Base-by-base conservation (phyloP, 2,329 filamentous ascomycete genomes). In the Proliferodiscus dingleyae region DNA sequence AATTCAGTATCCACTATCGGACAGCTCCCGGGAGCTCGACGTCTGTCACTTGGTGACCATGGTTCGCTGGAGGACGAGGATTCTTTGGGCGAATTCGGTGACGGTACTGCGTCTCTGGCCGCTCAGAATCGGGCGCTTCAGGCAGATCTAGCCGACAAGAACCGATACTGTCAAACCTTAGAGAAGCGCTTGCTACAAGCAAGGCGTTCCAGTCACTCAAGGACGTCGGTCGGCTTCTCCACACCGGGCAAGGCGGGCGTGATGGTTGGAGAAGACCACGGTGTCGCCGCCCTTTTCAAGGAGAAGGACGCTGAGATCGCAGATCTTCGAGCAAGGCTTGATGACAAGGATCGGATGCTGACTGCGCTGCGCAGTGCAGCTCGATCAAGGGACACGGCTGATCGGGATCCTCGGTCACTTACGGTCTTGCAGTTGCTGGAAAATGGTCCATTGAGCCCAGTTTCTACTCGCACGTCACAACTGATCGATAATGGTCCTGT, bases 271-370 rank as follows among this genome's bases (percentile, higher is more conserved):
- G 89, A 95, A 60, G 86, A 90, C 54, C 83, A 87, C 51, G 86
- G 87, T 53, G 72, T 89, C 36, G 77, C 85, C 38, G 72, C 82
- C 2, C 66, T 87, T 15, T 69, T 97, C 37, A 85, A 82, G 50
- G 93, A 97, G 56, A 96, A 94, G 65, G 93, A 98, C 58, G 78
- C 82, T 18, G 91, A 97, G 67, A 96, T 98, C 61, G 82, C 85
- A 6, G 91, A 95, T 56, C 77, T 98, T n/a, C 81, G 89, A 8
- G 85, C 88, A 19, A 81, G 89, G 51, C 73, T 97, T 1, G 91
- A 97, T 57, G 91, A 97, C 68, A 96, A 96, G 65, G 91, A 96
- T 63, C 80, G 86, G 9, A 98, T 97, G 89, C 74, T 97, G 43
- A 73, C 84, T 3, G 93, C 93, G 1, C 74, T 98, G 43, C 83